Evolutionary conservation across 2,329 filamentous ascomycete species (phyloP).

Genomic region (Geosmithia morbida): DNA sequence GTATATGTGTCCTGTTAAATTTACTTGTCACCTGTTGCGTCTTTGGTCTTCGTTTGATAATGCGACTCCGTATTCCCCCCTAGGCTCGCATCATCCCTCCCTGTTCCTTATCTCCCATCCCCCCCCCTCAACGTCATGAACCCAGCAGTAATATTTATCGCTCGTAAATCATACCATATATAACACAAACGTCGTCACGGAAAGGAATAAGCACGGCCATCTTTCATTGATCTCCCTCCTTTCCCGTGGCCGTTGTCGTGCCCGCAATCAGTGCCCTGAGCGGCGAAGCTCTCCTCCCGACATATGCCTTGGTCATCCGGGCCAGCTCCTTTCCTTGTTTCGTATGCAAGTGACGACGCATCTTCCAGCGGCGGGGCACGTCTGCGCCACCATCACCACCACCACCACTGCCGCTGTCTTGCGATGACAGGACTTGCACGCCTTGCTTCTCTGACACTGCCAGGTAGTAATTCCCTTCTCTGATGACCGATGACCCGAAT

Average conservation of each 20-base stretch:
- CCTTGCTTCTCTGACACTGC: neutral
- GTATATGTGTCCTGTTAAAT: no score
- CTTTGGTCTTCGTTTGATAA: no score
- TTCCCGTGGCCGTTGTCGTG: neutral
- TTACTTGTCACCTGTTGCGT: no score
- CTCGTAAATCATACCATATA: no score
- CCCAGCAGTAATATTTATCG: no score
- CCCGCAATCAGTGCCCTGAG: neutral
- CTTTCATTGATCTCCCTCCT: neutral
- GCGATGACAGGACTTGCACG: neutral
- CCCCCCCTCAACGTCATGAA: no score
- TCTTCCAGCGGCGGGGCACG: neutral
- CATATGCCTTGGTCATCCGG: neutral
- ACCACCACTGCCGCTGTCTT: neutral
- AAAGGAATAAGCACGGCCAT: neutral
- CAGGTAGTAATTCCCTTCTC: neutral
- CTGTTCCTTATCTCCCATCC: no score
- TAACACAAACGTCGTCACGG: no score
- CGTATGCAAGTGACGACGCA: neutral
- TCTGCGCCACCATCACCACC: neutral
- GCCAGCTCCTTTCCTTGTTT: neutral
- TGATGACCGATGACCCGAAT: neutral
- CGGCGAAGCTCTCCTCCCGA: neutral
- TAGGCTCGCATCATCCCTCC: no score
- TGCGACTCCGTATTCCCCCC: no score